A percentile compares a stretch with the other conserved stretches of the same genome.
phyloP scores from a whole-genome alignment of 2,329 filamentous ascomycete species.

The Aspergillus oerlinghausenensis region DNA sequence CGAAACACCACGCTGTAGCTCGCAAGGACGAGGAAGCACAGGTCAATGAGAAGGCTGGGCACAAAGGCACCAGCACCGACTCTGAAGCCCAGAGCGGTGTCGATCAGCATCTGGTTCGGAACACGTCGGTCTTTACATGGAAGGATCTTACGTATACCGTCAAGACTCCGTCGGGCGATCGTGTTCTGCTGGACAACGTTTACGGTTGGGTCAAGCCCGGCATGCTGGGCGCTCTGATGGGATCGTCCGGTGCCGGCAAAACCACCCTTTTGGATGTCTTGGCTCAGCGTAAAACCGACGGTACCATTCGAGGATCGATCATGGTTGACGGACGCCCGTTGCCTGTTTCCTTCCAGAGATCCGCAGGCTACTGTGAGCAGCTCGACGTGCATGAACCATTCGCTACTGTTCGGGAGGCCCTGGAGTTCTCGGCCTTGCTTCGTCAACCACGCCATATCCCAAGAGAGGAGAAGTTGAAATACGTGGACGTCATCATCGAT shows the following conservation, averaged over 20 bases:
- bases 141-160: slow-evolving; percentile 68
- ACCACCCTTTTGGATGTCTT: slow-evolving; percentile 68
- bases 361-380: slow-evolving; percentile 66
- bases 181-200: slow-evolving; percentile 61
- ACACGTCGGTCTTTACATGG: slow-evolving; percentile 70
- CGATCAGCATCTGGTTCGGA: slow-evolving; percentile 51
- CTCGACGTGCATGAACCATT: slow-evolving; percentile 64
- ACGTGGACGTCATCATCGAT: slow-evolving; percentile 61
- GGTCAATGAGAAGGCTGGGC: slow-evolving; percentile 18
- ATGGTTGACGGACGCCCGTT: slow-evolving; percentile 61
- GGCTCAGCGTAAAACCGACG: slow-evolving; percentile 63
- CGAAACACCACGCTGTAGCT: slow-evolving; percentile 28
- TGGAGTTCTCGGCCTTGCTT: slow-evolving; percentile 62
- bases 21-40: slow-evolving; percentile 50
- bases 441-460: slow-evolving; percentile 52
- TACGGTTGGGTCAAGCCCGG: slow-evolving; percentile 75
- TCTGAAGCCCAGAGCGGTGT: background rate
- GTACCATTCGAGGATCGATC: slow-evolving; percentile 60
- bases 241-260: slow-evolving; percentile 74
- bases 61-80: slow-evolving; percentile 13
- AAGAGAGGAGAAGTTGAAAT: slow-evolving; percentile 57
- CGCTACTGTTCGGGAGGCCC: slow-evolving; percentile 60
- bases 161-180: slow-evolving; percentile 51
- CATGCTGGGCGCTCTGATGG: slow-evolving; percentile 71
- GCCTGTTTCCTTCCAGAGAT: slow-evolving; percentile 59